Base-by-base conservation (phyloP, 805 yeast genomes). In the Sugiyamaella lignohabitans region DNA sequence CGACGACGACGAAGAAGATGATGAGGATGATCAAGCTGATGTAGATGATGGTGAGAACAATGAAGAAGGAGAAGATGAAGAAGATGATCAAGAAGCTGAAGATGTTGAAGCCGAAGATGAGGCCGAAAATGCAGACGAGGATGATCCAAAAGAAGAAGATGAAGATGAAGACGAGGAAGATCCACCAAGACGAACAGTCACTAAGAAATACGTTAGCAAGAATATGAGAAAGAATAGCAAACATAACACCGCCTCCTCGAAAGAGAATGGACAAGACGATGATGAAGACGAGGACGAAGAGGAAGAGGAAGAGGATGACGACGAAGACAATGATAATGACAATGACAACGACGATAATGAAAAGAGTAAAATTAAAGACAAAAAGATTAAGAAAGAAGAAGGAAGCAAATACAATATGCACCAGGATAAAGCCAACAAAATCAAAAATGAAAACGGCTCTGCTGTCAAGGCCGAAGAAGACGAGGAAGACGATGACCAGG, bases 61-160 rank as follows among this genome's bases (percentile, higher is more conserved):
- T 29, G 63, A 60, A 17, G 64, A 48, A 17, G 56, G 48, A 8
- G 35, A 42, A 16, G 60, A 61, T 8, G 56, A 53, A 21, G 59
- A 49, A 22, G 57, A 53, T 32, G 55, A 51, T 11, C 58, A 54
- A 14, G 66, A 56, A 5, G 62, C 61, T 3, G 55, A 48, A n/a
- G 56, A 50, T 10, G 34, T 42, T 16, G 35, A 43, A 11, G 49
- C 42, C 11, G 52, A 48, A 14, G 49, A 36, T 4, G 64, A 58
- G 29, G 57, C 59, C 10, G 62, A 59, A 16, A 54, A 39, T 2
- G 48, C 40, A 11, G 49, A 45, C 4, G 44, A 42, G 2, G 54
- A 49, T 14, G 53, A 42, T 5, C 47, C 44, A 1, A 50, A 46
- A 5, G 51, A 32, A 3, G 53, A 40, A 1, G 53, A 43, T 1